phyloP scores from a whole-genome alignment of 2,329 filamentous ascomycete species.

The Chrysosporium queenslandicum region DNA sequence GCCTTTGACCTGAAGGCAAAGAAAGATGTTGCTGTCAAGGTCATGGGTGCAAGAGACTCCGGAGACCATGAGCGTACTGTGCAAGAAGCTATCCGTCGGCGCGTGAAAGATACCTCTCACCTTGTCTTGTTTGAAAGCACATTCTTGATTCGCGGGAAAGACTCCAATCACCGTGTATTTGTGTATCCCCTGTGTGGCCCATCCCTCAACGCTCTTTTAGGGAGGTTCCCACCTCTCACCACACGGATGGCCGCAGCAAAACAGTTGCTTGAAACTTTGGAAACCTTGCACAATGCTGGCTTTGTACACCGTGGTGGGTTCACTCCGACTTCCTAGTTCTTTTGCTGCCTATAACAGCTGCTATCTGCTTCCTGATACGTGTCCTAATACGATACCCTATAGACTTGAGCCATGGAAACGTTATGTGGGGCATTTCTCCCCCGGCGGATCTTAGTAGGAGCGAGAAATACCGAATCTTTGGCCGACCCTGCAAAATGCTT shows the following conservation, averaged over 20 bases:
- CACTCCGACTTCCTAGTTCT: not conserved
- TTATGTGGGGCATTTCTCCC: constrained; percentile 13
- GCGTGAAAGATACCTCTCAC: constrained; percentile 12
- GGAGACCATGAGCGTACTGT: constrained; percentile 13
- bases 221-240: constrained; percentile 11
- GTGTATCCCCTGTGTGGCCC: constrained; percentile 21
- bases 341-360: not conserved
- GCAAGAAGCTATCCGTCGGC: constrained; percentile 10
- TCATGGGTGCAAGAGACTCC: constrained; percentile 5
- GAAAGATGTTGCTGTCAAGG: constrained; percentile 14
- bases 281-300: constrained; percentile 22
- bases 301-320: constrained; percentile 23
- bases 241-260: constrained; percentile 24
- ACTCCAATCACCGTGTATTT: constrained; percentile 14
- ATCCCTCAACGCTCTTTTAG: constrained; percentile 6
- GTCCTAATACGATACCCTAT: not conserved
- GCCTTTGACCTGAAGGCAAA: constrained; percentile 10
- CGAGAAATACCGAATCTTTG: constrained; percentile 12
- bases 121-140: constrained; percentile 12
- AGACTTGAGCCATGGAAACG: constrained; percentile 13
- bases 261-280: constrained; percentile 23
- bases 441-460: constrained; percentile 5
- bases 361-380: too few relatives aligned
- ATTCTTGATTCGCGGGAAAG: constrained; percentile 9
- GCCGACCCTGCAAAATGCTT: constrained; percentile 8